Evolutionary conservation across 2,329 filamentous ascomycete species (phyloP).

Genomic region (Fusarium burgessii): DNA sequence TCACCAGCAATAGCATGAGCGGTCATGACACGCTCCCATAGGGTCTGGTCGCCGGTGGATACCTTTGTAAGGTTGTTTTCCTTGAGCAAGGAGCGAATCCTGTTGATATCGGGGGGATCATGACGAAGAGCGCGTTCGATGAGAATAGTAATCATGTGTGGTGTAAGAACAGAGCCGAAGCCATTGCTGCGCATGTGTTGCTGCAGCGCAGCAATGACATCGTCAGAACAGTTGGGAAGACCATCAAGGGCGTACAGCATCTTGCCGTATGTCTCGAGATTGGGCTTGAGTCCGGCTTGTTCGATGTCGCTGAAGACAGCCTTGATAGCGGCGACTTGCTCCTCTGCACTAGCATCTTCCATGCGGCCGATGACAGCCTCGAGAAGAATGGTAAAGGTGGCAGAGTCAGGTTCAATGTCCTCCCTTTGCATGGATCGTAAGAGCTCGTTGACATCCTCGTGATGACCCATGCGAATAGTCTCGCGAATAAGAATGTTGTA

Average conservation of each 20-base stretch:
- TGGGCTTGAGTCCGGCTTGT: constrained; percentile 66
- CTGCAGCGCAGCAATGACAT: constrained; percentile 71
- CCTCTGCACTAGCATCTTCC: constrained; percentile 53
- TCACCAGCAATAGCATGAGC: constrained; percentile 71
- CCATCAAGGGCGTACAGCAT: constrained; percentile 68
- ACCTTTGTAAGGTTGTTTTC: constrained; percentile 61
- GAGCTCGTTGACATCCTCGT: constrained; percentile 62
- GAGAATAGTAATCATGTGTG: constrained; percentile 81
- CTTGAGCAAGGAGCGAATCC: constrained; percentile 70
- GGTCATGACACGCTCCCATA: constrained; percentile 78
- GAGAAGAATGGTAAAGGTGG: constrained; percentile 80
- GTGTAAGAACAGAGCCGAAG: constrained; percentile 65
- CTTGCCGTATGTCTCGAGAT: constrained; percentile 74
- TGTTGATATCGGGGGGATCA: constrained; percentile 67
- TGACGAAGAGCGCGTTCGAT: constrained; percentile 74
- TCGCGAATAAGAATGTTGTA: constrained; percentile 78
- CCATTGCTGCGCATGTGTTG: constrained; percentile 68
- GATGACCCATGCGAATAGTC: constrained; percentile 63
- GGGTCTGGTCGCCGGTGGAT: constrained; percentile 65
- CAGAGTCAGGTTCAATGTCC: constrained; percentile 69
- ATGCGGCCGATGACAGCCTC: constrained; percentile 65
- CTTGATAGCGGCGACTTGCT: constrained; percentile 66
- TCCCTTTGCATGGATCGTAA: constrained; percentile 69
- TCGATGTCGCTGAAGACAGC: constrained; percentile 69
- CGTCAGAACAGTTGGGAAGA: constrained; percentile 54